Percentiles rank a stretch among this genome's conserved stretches.
Evolutionary conservation across 108 stramenopile genomes (phyloP).

Genomic region (Skeletonema grethae): DNA sequence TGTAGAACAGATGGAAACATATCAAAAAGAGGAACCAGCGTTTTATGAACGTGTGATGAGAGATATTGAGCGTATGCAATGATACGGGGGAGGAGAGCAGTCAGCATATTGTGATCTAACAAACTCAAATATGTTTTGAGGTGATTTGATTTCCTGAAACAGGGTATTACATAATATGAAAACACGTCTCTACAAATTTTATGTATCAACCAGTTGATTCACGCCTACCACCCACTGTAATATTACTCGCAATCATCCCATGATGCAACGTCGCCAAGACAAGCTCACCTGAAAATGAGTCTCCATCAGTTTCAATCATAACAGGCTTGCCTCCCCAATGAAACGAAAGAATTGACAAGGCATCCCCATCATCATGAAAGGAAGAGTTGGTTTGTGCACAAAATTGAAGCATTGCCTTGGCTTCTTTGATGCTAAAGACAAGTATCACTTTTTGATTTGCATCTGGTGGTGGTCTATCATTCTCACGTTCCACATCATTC

Average conservation of each 20-base stretch:
- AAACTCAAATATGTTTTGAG: not conserved
- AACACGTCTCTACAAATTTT: not conserved
- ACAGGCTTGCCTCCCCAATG: slow-evolving; percentile 87
- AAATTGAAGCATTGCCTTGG: slow-evolving; percentile 80
- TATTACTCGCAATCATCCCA: slow-evolving; percentile 45
- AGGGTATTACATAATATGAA: not conserved
- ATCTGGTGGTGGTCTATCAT: slow-evolving; percentile 48
- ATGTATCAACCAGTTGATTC: slow-evolving; percentile 5
- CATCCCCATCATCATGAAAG: slow-evolving; percentile 44
- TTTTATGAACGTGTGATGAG: slow-evolving; percentile 30
- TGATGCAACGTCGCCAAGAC: slow-evolving; percentile 84
- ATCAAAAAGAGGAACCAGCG: slow-evolving; percentile 25
- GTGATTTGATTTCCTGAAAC: not conserved
- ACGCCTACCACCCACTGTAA: slow-evolving; percentile 26
- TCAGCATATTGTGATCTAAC: not conserved
- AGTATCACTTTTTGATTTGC: slow-evolving; percentile 76
- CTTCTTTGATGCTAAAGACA: slow-evolving; percentile 82
- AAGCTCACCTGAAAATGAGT: slow-evolving; percentile 56
- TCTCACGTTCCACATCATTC: slow-evolving; percentile 25
- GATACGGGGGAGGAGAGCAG: not conserved
- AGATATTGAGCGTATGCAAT: slow-evolving; percentile 20
- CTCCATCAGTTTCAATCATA: slow-evolving; percentile 61
- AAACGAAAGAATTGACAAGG: slow-evolving; percentile 63
- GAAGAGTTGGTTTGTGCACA: slow-evolving; percentile 58
- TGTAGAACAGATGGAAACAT: slow-evolving; percentile 29